These are phyloP conservation scores for Brassica balearica DNA, from an alignment of 441 rosid species.

Conservation along the genomic window DNA sequence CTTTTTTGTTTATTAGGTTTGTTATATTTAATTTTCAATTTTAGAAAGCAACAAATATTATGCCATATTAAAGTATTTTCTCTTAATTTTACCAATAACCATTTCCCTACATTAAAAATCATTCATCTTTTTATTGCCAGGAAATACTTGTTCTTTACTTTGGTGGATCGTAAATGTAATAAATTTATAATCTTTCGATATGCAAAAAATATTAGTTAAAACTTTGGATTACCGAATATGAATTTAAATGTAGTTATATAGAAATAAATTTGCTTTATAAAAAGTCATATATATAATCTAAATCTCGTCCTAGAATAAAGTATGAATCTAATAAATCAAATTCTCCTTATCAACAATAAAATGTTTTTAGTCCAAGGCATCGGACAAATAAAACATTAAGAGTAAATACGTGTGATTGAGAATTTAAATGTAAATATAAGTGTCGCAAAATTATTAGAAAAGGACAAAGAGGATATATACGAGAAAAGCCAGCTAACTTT, in stretches of 20 bases:
- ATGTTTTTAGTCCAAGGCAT: background rate
- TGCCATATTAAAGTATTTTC: background rate
- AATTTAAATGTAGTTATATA: too few relatives aligned
- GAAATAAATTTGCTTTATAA: too few relatives aligned
- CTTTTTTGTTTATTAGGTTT: background rate
- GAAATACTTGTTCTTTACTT: background rate
- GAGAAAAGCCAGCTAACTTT: constrained; percentile 36
- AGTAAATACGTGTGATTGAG: constrained; percentile 8
- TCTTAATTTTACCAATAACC: background rate
- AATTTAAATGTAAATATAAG: background rate
- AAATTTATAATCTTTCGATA: background rate
- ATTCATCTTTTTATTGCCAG: background rate
- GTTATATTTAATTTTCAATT: background rate
- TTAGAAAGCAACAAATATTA: background rate
- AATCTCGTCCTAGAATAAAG: background rate
- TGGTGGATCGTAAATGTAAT: background rate
- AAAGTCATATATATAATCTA: too few relatives aligned
- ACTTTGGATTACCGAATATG: too few relatives aligned
- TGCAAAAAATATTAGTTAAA: too few relatives aligned
- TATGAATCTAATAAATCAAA: background rate
- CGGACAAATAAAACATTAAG: constrained; percentile 6
- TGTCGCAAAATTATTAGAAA: constrained; percentile 35
- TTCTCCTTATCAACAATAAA: background rate
- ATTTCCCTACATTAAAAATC: background rate
- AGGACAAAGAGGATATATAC: constrained; percentile 21